Conservation (phyloP, 108 stramenopile genomes). For the Asterionellopsis glacialis region DNA sequence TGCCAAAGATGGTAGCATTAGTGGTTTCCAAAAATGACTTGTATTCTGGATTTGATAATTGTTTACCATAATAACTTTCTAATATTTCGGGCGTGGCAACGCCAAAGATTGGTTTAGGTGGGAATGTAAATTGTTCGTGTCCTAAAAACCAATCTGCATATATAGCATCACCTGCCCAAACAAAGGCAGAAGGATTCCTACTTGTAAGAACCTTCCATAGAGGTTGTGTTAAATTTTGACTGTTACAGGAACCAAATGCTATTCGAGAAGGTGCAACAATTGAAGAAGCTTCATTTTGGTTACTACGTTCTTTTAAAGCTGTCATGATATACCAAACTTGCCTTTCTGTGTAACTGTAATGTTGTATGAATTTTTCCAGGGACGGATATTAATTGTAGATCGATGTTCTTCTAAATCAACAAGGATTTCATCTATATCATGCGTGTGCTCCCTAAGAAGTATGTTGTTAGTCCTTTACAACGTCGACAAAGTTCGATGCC, state of each 20-base stretch:
- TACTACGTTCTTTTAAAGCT: too few relatives aligned
- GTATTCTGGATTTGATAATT: constrained; percentile 37
- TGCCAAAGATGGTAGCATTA: constrained; percentile 50
- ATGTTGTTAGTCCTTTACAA: too few relatives aligned
- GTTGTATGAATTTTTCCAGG: too few relatives aligned
- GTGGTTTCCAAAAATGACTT: constrained; percentile 27
- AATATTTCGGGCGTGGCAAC: constrained; percentile 50
- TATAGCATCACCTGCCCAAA: constrained; percentile 76
- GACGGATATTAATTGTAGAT: too few relatives aligned
- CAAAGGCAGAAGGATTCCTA: constrained; percentile 44
- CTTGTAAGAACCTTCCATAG: constrained; percentile 52
- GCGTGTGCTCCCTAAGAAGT: too few relatives aligned
- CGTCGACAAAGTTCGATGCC: too few relatives aligned
- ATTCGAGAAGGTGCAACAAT: constrained; percentile 38
- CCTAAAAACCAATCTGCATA: constrained; percentile 46
- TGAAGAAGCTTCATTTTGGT: too few relatives aligned
- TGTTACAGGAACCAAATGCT: constrained; percentile 62
- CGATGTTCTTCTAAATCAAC: too few relatives aligned
- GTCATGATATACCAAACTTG: too few relatives aligned
- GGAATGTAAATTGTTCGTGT: constrained; percentile 21
- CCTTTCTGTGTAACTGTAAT: too few relatives aligned
- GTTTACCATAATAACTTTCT: constrained; percentile 29
- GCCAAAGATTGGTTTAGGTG: constrained; percentile 31
- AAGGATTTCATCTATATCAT: too few relatives aligned
- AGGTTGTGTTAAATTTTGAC: constrained; percentile 36